These are phyloP conservation scores for Psilocybe cyanescens DNA, from an alignment of 768 basidiomycete genomes.

Conservation along the genomic window DNA sequence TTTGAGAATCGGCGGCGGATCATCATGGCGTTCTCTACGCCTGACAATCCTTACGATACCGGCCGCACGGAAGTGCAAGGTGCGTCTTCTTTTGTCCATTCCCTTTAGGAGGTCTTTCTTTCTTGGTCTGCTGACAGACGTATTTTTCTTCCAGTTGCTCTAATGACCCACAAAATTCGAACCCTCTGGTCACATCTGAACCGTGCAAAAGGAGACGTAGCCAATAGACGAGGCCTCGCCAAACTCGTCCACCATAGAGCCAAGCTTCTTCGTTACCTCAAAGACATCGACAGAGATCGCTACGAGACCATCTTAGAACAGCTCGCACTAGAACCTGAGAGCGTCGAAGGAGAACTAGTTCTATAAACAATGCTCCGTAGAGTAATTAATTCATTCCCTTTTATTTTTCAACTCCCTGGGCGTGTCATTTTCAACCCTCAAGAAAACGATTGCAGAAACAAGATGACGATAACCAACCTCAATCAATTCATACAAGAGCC, in stretches of 20 bases:
- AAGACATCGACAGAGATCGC: slow-evolving; percentile 60
- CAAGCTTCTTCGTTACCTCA: slow-evolving; percentile 81
- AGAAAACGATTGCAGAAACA: too few species aligned
- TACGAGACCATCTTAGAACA: slow-evolving; percentile 76
- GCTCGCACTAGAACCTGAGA: slow-evolving; percentile 75
- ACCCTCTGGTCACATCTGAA: slow-evolving; percentile 77
- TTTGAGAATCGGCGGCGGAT: slow-evolving; percentile 86
- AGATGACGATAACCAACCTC: too few species aligned
- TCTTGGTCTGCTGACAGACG: background rate
- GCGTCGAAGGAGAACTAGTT: slow-evolving; percentile 90
- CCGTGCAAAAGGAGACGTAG: slow-evolving; percentile 72
- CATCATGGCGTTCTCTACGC: slow-evolving; percentile 76
- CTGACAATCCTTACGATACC: slow-evolving; percentile 69
- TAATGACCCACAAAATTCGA: slow-evolving; percentile 86
- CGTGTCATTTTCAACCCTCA: too few species aligned
- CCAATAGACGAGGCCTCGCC: slow-evolving; percentile 77
- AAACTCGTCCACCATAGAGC: slow-evolving; percentile 83
- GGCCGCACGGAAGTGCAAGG: slow-evolving; percentile 93
- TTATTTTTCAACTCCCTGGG: background rate
- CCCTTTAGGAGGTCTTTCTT: background rate
- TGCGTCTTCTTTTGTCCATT: slow-evolving; percentile 34
- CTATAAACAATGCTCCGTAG: slow-evolving; percentile 42
- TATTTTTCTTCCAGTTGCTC: slow-evolving; percentile 60
- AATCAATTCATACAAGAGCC: too few species aligned
- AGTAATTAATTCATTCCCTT: background rate